Evolutionary conservation across 2,329 filamentous ascomycete genomes (phyloP).

Genomic region (Monosporascus sp.): DNA sequence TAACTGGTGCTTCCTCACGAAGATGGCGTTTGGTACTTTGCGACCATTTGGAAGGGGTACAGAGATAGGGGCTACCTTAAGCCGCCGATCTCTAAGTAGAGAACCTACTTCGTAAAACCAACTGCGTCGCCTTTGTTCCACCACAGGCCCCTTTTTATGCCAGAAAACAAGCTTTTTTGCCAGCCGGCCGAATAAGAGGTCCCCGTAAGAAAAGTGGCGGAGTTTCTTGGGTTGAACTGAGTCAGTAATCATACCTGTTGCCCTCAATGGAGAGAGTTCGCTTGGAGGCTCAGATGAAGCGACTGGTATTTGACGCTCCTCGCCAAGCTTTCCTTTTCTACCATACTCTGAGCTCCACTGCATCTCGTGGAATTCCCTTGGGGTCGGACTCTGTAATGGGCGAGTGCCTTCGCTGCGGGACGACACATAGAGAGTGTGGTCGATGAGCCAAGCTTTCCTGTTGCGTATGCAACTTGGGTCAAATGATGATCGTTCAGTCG

Average conservation of each 20-base stretch:
- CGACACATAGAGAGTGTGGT: conserved; percentile 37
- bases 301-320: conserved; percentile 26
- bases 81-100: conserved; percentile 12
- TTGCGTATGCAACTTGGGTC: conserved; percentile 31
- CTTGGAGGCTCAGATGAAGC: conserved; percentile 11
- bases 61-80: conserved; percentile 4
- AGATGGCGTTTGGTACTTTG: conserved; percentile 37
- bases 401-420: conserved; percentile 32
- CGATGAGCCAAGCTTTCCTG: conserved; percentile 36
- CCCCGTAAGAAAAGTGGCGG: conserved; percentile 14
- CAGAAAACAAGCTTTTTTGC: conserved; percentile 7
- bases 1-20: conserved; percentile 37
- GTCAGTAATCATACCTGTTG: conserved; percentile 13
- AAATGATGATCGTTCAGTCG: conserved; percentile 15
- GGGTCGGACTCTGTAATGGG: conserved; percentile 30
- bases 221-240: conserved; percentile 11
- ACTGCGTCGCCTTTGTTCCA: conserved; percentile 21
- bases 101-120: conserved; percentile 20
- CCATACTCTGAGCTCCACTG: conserved; percentile 30
- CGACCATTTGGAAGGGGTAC: conserved; percentile 29
- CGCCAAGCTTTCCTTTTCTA: conserved; percentile 26
- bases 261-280: conserved; percentile 10
- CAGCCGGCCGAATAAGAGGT: conserved; percentile 18
- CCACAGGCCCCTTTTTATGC: conserved; percentile 11
- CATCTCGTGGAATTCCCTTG: conserved; percentile 35